These are phyloP conservation scores for Yarrowia galli DNA, from an alignment of 1,139 yeast species.

Conservation along the genomic window DNA sequence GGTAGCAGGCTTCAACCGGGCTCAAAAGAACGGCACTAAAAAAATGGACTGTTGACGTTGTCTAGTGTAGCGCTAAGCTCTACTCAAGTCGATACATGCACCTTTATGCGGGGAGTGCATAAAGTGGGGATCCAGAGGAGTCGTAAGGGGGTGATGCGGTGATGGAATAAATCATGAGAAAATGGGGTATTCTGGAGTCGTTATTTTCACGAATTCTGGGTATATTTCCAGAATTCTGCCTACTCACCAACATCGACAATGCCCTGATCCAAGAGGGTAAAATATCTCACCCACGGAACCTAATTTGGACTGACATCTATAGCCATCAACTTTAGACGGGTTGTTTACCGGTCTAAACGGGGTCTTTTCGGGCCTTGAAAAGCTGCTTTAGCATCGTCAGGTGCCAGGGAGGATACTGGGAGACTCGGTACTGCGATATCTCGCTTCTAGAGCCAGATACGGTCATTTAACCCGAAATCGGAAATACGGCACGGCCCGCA, in stretches of 20 bases:
- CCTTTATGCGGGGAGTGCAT: conserved; percentile 21
- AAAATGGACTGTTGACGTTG: conserved; percentile 26
- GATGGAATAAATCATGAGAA: neutral
- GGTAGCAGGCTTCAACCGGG: neutral
- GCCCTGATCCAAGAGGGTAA: neutral
- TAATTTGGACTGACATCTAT: neutral
- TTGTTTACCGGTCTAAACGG: neutral
- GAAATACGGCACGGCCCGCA: conserved; percentile 17
- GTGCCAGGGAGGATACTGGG: neutral
- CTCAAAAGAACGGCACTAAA: neutral
- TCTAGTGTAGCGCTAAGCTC: conserved; percentile 9
- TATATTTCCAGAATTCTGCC: neutral
- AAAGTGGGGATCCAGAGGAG: conserved; percentile 9
- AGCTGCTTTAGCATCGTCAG: neutral
- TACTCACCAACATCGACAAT: neutral
- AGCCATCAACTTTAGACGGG: neutral
- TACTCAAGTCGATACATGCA: conserved; percentile 14
- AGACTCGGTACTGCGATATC: neutral
- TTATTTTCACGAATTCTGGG: too few species aligned
- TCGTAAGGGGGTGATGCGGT: neutral
- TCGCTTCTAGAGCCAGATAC: too few species aligned
- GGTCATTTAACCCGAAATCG: neutral
- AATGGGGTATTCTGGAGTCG: neutral
- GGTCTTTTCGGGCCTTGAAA: neutral
- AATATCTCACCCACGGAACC: conserved; percentile 28